Conservation (phyloP, 1,284 basidiomycete genomes). For the Pascua sp. region DNA sequence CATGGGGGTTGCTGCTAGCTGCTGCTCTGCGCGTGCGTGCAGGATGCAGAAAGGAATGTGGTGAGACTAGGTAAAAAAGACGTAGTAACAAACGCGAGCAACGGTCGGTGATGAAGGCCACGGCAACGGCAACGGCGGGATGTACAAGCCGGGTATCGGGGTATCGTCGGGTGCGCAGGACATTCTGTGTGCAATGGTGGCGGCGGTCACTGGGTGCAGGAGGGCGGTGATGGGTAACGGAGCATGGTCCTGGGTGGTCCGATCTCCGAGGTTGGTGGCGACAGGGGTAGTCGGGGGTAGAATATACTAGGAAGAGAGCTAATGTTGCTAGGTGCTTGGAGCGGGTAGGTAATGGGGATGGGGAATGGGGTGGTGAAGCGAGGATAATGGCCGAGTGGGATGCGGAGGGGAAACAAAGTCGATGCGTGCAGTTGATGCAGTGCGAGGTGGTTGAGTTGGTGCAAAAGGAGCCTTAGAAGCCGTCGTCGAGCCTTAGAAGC, state of each 20-base stretch:
- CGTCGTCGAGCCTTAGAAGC: slow-evolving; percentile 24
- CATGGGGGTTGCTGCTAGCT: too few species aligned
- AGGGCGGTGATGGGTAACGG: too few species aligned
- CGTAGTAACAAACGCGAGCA: slow-evolving; percentile 5
- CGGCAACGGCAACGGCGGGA: not conserved
- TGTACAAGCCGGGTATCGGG: slow-evolving; percentile 12
- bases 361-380: not conserved
- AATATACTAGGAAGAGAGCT: not conserved
- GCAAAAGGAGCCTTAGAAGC: too few species aligned
- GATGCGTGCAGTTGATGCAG: not conserved
- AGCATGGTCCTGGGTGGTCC: too few species aligned
- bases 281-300: too few species aligned
- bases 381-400: not conserved
- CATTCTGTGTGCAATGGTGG: slow-evolving; percentile 11
- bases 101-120: too few species aligned
- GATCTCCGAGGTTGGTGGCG: too few species aligned
- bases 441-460: not conserved
- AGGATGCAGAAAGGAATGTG: slow-evolving; percentile 7
- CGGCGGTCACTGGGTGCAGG: not conserved
- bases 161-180: slow-evolving; percentile 6
- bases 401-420: not conserved
- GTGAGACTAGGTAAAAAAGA: slow-evolving; percentile 5
- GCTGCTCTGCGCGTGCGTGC: too few species aligned
- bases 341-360: not conserved
- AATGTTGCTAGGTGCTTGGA: not conserved